Conservation (phyloP, 192 early-diverging fungal genomes). For the Chytriomyces hyalinus region DNA sequence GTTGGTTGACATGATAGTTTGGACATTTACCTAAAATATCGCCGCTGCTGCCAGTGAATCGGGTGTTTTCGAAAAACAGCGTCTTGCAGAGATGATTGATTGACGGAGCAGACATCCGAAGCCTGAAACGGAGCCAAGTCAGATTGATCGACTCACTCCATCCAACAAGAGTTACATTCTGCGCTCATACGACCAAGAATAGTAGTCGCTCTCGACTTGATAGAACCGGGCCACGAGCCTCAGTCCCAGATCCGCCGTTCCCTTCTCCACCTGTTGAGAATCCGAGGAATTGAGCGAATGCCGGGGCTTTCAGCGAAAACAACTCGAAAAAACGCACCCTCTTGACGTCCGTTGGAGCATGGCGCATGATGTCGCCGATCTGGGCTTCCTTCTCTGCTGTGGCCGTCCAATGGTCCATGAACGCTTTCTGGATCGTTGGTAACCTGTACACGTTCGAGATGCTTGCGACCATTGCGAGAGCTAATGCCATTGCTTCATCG, state of each 20-base stretch:
- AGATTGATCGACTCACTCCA: no score
- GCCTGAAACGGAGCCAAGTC: conserved; percentile 18
- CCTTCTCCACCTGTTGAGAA: conserved; percentile 17
- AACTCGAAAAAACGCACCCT: not conserved
- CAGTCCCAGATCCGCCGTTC: conserved; percentile 25
- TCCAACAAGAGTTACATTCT: conserved; percentile 61
- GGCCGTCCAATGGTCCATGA: conserved; percentile 14
- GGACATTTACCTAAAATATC: conserved; percentile 30
- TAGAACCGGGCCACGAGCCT: conserved; percentile 58
- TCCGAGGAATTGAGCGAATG: not conserved
- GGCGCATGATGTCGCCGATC: conserved; percentile 13
- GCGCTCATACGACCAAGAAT: conserved; percentile 75
- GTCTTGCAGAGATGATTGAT: conserved; percentile 86
- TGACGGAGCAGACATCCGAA: conserved; percentile 70
- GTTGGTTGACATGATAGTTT: not conserved
- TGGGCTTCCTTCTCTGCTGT: not conserved
- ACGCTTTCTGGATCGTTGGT: conserved; percentile 11
- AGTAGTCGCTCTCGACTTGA: conserved; percentile 77
- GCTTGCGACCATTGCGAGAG: not conserved
- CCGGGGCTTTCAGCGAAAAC: not conserved
- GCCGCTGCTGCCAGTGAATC: conserved; percentile 57
- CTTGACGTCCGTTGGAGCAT: conserved; percentile 9
- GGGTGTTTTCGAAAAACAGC: conserved; percentile 88
- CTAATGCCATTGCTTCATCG: not conserved
- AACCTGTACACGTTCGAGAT: not conserved